A percentile compares a stretch with the other conserved stretches of the same genome.
Conservation (phyloP, 2,329 filamentous ascomycete species). For the Colletotrichum simmondsii region DNA sequence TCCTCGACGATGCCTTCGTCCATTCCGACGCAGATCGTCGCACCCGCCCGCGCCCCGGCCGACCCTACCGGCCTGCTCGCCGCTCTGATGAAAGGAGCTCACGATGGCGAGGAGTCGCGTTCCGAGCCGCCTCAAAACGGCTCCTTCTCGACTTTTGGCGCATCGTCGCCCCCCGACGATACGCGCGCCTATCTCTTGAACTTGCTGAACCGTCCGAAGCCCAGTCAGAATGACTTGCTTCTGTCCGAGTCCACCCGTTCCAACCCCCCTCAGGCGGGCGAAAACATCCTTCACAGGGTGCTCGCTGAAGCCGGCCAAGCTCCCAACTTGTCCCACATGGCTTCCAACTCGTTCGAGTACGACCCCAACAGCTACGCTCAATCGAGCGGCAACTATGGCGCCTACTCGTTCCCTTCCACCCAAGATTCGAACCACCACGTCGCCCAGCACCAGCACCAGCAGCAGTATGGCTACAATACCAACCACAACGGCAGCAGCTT, state of each 20-base stretch:
- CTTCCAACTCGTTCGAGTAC: conserved; percentile 38
- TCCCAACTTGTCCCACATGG: conserved; percentile 32
- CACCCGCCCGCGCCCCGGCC: conserved; percentile 65
- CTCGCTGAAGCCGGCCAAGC: conserved; percentile 31
- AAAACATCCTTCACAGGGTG: conserved; percentile 33
- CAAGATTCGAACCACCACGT: conserved; percentile 32
- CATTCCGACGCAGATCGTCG: conserved; percentile 59
- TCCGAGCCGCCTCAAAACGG: conserved; percentile 39
- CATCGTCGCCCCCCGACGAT: conserved; percentile 68
- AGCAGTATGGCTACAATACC: conserved; percentile 42
- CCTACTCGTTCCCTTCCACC: conserved; percentile 34
- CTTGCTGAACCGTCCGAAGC: conserved; percentile 83
- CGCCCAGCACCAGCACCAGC: conserved; percentile 35
- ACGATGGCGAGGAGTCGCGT: conserved; percentile 58
- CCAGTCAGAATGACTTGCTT: conserved; percentile 65
- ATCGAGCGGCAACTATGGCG: conserved; percentile 36
- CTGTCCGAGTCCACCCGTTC: conserved; percentile 55
- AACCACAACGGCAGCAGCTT: conserved; percentile 36
- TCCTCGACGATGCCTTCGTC: conserved; percentile 42
- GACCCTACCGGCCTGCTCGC: conserved; percentile 69
- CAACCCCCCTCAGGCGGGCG: conserved; percentile 32
- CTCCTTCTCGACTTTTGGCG: conserved; percentile 53
- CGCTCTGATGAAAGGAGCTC: conserved; percentile 68
- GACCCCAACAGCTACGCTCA: conserved; percentile 38
- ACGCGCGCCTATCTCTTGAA: conserved; percentile 89